Conservation (phyloP, 1,284 basidiomycete genomes). For the Puccinia polysora region DNA sequence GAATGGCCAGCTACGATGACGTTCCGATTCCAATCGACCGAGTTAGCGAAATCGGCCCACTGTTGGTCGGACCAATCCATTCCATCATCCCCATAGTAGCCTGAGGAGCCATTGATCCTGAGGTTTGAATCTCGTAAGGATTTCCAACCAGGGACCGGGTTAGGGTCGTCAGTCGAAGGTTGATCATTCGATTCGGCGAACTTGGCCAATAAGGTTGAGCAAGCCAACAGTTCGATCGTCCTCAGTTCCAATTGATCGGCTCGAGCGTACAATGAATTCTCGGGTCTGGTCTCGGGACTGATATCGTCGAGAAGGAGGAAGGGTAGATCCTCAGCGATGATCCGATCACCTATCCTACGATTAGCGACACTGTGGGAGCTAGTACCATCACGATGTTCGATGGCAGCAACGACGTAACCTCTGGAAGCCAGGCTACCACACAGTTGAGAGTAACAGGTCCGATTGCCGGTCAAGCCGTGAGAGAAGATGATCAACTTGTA, state of each 20-base stretch:
- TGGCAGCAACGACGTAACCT: constrained; percentile 57
- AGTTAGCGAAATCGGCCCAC: constrained; percentile 14
- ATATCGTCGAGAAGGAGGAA: constrained; percentile 31
- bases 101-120: constrained; percentile 20
- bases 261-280: constrained; percentile 11
- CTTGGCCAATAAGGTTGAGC: not conserved
- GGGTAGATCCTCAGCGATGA: not conserved
- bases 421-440: constrained; percentile 56
- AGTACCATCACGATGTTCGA: constrained; percentile 54
- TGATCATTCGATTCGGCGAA: no score
- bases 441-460: constrained; percentile 55
- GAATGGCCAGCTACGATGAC: constrained; percentile 38
- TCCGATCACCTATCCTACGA: not conserved
- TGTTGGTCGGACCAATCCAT: constrained; percentile 20
- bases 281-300: constrained; percentile 11
- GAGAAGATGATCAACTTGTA: constrained; percentile 55
- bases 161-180: no score
- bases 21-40: constrained; percentile 26
- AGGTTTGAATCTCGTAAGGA: constrained; percentile 12
- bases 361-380: constrained; percentile 10
- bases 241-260: constrained; percentile 31
- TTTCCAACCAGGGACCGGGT: constrained; percentile 7
- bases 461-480: constrained; percentile 55
- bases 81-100: constrained; percentile 39
- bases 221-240: constrained; percentile 20